phyloP scores from a whole-genome alignment of 2,329 filamentous ascomycete species.

The Aaosphaeria pasadenensis region DNA sequence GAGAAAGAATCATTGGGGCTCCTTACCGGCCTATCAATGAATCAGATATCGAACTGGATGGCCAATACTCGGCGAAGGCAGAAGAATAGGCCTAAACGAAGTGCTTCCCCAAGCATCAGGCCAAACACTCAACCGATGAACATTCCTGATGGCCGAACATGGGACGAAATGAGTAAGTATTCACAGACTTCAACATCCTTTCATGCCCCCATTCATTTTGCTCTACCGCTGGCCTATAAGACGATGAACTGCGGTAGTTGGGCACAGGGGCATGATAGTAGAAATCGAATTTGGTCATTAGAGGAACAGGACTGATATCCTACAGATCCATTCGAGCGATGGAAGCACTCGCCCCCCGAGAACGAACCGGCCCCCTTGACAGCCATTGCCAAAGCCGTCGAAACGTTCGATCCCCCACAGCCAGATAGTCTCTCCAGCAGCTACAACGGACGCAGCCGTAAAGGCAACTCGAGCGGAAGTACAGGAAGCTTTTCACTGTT shows the following conservation, averaged over 20 bases:
- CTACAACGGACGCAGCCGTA: constrained; percentile 32
- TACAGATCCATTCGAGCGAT: constrained; percentile 62
- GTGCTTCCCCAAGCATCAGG: constrained; percentile 66
- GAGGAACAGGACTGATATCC: constrained; percentile 39
- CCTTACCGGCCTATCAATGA: constrained; percentile 76
- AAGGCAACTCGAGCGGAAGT: constrained; percentile 49
- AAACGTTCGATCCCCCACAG: constrained; percentile 32
- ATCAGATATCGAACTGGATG: constrained; percentile 88
- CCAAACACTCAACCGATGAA: constrained; percentile 65
- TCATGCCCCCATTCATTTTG: background rate
- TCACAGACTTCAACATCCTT: background rate
- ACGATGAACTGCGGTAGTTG: too few species aligned
- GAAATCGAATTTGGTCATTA: background rate
- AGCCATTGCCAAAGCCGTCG: constrained; percentile 62
- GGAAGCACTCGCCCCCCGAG: constrained; percentile 67
- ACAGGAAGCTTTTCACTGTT: constrained; percentile 50
- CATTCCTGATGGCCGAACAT: constrained; percentile 65
- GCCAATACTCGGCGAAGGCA: constrained; percentile 82
- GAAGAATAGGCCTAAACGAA: constrained; percentile 68
- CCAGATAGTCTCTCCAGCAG: constrained; percentile 34
- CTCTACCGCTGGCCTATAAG: too few species aligned
- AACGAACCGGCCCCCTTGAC: constrained; percentile 64
- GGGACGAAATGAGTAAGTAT: constrained; percentile 40
- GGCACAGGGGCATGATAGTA: background rate
- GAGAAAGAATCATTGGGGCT: constrained; percentile 78